Base-by-base conservation (phyloP, 164 flowering plant genomes). In the Vitis rupestris region DNA sequence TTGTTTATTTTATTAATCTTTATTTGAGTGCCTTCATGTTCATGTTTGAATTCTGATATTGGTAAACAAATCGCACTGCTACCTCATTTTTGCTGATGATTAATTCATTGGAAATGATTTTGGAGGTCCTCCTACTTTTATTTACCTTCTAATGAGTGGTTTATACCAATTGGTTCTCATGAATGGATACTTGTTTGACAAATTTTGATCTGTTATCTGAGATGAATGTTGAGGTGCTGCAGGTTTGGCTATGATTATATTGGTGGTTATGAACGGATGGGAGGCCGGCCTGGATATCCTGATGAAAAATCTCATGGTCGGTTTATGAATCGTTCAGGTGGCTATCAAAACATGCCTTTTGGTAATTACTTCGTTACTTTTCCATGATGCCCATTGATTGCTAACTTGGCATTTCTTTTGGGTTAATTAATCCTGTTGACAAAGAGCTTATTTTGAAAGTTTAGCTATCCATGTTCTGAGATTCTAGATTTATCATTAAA, bases 181-280 rank as follows among this genome's bases (percentile, higher is more conserved):
- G n/a, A n/a, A 56, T 13, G 5, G 59, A 16, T 12, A 15, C 27
- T n/a, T 23, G 16, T 56, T 19, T 56, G 9, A 19, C 52, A 47
- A 15, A 48, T 14, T 5, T 47, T n/a, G 51, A 2, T 47, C 2
- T 17, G 51, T 31, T 12, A 37, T 37, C 44, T 37, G 44, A 13
- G 9, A 14, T n/a, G 47, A 47, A 47, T 63, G 13, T 23, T 10
- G 6, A 49, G 31, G 16, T 50, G 4, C 10, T 19, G 29, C 52
- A 62, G 65, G 65, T 48, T 62, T 19, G 55, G 66, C 54, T 63
- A 49, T 50, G 66, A 63, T 63, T 19, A 50, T 63, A n/a, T 10
- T 3, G 31, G 66, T 50, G 66, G 55, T 19, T 63, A 49, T 63
- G 66, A 63, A 16, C 65, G 30, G 29, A 49, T 48, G 30, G 65